Evolutionary conservation across 768 basidiomycete species (phyloP), one percentile per base, ranked within the genome.

Genomic region (Neoboletus magnificus): DNA sequence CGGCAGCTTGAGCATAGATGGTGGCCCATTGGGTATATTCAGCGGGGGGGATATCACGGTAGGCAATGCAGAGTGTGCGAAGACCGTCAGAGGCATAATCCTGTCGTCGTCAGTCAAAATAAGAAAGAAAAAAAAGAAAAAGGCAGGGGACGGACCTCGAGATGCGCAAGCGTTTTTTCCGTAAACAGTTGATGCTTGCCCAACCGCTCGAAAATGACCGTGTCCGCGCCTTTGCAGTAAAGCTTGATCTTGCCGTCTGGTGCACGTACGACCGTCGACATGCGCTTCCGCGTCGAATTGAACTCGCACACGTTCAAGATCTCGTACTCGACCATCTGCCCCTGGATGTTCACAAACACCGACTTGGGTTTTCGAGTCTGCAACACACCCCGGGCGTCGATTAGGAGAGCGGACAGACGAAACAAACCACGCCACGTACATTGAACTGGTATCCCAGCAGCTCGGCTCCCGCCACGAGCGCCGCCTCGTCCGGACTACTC

Each of bases 261-360:
- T 25, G 82, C 80, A 23, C 93, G 84, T 32, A 99, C 82, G 62
- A 99, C 74, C 2, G 95, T 96, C 27, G 97, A 98, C 97, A 99
- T 98, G 55, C 97, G 83, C 67, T 99, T 98, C 48, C 97, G 83
- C 5, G 93, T 92, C 23, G 93, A 97, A 69, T 98, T 98, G 80
- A 99, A 99, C 74, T 98, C 97, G 81, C 95, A 97, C 42, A 99
- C 89, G 66, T 98, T 98, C 56, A 99, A 73, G 54, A 98, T 83
- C 66, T 98, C 85, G 68, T 86, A 98, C 68, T 98, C 93, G 53
- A 83, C 80, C 1, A 78, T 73, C 52, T 77, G 72, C 20, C 92
- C 93, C 48, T 81, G 77, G 54, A 95, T 78, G 39, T 89, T 87
- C 50, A 98, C 84, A 67, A 92, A 98, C 8, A 95, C 91, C 0